Percentiles rank a stretch among this genome's conserved stretches.
Evolutionary conservation across 768 basidiomycete species (phyloP).

Genomic region (Phanerochaete carnosa): DNA sequence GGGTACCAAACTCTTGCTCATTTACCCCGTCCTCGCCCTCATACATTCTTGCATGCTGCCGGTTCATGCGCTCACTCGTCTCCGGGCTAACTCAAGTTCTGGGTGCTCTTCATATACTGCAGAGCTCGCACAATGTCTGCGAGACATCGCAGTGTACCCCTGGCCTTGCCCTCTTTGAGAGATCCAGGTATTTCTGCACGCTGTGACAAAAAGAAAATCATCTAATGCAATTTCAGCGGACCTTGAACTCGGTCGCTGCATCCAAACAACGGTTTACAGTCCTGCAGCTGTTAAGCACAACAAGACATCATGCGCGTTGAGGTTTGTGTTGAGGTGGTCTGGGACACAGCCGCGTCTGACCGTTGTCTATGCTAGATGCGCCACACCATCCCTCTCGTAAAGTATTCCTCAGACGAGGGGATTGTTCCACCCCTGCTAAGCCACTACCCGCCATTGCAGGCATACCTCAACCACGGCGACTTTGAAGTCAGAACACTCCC

Average conservation of each 20-base stretch:
- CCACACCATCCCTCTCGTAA: not conserved
- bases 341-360: not conserved
- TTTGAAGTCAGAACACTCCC: constrained; percentile 8
- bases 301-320: not conserved
- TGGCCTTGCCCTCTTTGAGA: no score
- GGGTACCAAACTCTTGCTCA: no score
- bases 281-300: no score
- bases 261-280: no score
- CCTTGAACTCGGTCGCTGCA: no score
- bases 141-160: no score
- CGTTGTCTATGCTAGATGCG: not conserved
- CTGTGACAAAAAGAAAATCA: no score
- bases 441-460: not conserved
- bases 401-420: constrained; percentile 5
- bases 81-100: not conserved
- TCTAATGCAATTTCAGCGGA: no score
- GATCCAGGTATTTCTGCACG: no score
- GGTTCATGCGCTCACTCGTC: not conserved
- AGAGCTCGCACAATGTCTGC: no score
- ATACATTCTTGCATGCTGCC: no score
- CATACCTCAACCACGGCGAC: not conserved
- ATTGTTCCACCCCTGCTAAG: constrained; percentile 2
- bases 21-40: not conserved
- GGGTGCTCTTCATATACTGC: no score
- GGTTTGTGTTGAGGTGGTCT: not conserved